Percentiles rank a stretch among this genome's conserved stretches.
Conservation (phyloP, 2,329 filamentous ascomycete genomes). For the Tolypocladium inflatum region DNA sequence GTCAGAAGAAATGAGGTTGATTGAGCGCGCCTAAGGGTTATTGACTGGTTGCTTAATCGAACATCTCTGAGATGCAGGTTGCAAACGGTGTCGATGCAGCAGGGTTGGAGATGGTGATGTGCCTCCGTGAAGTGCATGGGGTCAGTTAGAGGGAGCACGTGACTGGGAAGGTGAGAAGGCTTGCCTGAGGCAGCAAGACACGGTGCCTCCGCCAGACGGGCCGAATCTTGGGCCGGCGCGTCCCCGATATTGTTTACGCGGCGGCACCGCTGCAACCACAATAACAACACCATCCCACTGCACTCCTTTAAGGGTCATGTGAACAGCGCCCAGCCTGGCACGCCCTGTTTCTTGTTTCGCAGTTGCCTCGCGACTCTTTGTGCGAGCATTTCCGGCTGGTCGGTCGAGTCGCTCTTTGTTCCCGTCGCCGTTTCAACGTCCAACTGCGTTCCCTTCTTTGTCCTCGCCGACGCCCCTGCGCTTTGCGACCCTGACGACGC, state of each 20-base stretch:
- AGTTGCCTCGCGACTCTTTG: conserved; percentile 11
- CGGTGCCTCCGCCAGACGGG: not conserved
- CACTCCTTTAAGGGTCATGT: conserved; percentile 11
- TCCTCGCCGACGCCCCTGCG: conserved; percentile 8
- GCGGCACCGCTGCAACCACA: conserved; percentile 11
- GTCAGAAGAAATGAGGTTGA: not conserved
- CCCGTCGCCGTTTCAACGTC: conserved; percentile 11
- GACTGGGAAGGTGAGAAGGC: not conserved
- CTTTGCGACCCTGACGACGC: conserved; percentile 5
- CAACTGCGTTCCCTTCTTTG: conserved; percentile 8
- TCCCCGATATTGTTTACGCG: conserved; percentile 17
- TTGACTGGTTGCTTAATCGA: too few relatives aligned
- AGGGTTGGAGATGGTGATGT: not conserved
- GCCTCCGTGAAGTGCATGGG: not conserved
- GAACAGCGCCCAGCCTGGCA: conserved; percentile 10
- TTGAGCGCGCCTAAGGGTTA: not conserved
- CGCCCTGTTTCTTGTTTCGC: conserved; percentile 10
- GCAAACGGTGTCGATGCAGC: not conserved
- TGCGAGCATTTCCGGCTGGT: conserved; percentile 11
- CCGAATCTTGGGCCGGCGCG: not conserved
- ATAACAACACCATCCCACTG: conserved; percentile 14
- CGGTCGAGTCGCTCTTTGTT: conserved; percentile 8
- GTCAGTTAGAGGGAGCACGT: not conserved
- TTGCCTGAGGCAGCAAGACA: conserved; percentile 5
- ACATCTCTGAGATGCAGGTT: not conserved